phyloP scores from a whole-genome alignment of 169 alveolate genomes.

The Plasmodium fragile region DNA sequence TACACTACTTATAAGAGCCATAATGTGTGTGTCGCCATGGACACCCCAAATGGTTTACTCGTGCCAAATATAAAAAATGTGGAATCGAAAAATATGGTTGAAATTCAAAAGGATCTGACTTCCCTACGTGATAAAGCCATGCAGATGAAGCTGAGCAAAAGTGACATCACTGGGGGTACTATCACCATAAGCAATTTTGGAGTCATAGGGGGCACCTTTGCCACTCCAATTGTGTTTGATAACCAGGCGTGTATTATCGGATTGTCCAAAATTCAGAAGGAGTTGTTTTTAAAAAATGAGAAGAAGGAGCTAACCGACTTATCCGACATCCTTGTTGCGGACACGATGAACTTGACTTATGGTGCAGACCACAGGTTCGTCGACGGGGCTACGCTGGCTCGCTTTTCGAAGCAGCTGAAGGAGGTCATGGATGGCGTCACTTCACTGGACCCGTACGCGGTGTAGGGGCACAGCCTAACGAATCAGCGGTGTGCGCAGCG shows the following conservation, averaged over 20 bases:
- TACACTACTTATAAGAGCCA: conserved; percentile 88
- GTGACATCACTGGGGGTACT: conserved; percentile 93
- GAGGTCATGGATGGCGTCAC: conserved; percentile 9
- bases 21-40: conserved; percentile 95
- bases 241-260: conserved; percentile 95
- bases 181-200: conserved; percentile 95
- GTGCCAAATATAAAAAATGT: conserved; percentile 95
- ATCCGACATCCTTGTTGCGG: conserved; percentile 35
- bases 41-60: conserved; percentile 93
- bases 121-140: conserved; percentile 89
- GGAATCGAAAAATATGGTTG: conserved; percentile 88
- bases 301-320: conserved; percentile 38
- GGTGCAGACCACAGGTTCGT: conserved; percentile 95
- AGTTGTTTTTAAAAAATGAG: conserved; percentile 79
- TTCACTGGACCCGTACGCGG: conserved; percentile 28
- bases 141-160: conserved; percentile 84
- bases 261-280: conserved; percentile 78
- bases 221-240: conserved; percentile 93
- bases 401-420: conserved; percentile 62
- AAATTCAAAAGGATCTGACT: conserved; percentile 90
- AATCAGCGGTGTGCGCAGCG: background rate
- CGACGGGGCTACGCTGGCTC: conserved; percentile 95
- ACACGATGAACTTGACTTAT: conserved; percentile 52
- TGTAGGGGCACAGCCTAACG: background rate
- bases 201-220: conserved; percentile 94